Conservation (phyloP, 441 rosid species). For the Eutrema salsugineum region DNA sequence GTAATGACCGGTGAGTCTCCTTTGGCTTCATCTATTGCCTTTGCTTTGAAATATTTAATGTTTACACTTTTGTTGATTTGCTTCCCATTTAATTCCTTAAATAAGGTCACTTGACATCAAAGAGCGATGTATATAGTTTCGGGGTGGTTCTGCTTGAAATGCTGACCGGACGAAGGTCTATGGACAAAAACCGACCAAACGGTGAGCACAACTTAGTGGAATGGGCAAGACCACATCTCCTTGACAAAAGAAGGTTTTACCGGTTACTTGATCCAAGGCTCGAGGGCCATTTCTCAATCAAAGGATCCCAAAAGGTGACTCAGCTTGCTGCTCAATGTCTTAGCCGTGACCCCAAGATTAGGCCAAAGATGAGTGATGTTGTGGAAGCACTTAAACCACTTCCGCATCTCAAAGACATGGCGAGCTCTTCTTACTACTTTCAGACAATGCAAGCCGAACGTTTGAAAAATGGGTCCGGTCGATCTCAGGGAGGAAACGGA, state of each 20-base stretch:
- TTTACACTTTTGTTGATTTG: neutral
- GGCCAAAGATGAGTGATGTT: slow-evolving; percentile 89
- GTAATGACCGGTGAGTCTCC: slow-evolving; percentile 81
- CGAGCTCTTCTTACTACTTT: slow-evolving; percentile 82
- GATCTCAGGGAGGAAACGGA: slow-evolving; percentile 38
- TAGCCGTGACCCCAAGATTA: slow-evolving; percentile 82
- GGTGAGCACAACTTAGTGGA: slow-evolving; percentile 92
- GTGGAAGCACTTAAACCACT: slow-evolving; percentile 78
- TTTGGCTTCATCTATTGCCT: neutral
- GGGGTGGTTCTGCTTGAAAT: slow-evolving; percentile 91
- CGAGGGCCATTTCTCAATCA: slow-evolving; percentile 84
- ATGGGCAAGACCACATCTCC: slow-evolving; percentile 90
- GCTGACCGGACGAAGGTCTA: slow-evolving; percentile 84
- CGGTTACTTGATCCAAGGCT: slow-evolving; percentile 81
- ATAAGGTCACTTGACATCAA: slow-evolving; percentile 96
- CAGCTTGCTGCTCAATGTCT: slow-evolving; percentile 89
- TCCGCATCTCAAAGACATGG: slow-evolving; percentile 86
- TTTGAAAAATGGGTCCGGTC: slow-evolving; percentile 7
- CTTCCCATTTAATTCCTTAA: slow-evolving; percentile 7
- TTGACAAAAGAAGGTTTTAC: slow-evolving; percentile 77
- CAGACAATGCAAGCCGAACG: slow-evolving; percentile 75
- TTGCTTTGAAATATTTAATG: neutral
- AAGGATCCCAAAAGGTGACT: slow-evolving; percentile 82
- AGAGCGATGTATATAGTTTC: slow-evolving; percentile 90
- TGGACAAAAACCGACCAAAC: slow-evolving; percentile 88